Evolutionary conservation across 768 basidiomycete species (phyloP), one percentile per base, ranked within the genome.

Genomic region (Trametopsis cervina): DNA sequence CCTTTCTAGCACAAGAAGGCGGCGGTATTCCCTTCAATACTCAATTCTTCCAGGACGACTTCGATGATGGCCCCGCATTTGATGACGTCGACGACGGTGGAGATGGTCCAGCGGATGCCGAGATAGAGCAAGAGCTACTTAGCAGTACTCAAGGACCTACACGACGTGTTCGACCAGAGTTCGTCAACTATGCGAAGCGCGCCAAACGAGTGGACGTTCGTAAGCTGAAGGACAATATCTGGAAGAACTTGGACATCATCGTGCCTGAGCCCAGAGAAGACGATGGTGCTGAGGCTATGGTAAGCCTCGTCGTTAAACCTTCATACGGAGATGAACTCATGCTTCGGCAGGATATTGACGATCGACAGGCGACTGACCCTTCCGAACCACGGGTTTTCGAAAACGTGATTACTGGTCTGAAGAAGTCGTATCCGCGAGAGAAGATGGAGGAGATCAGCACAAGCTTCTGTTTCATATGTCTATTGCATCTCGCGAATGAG

Each of bases 381-480:
- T 59, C 66, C 0, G 86, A 89, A 47, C 74, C 76, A 7, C 75
- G 85, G 13, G 74, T 77, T 46, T 92, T 92, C 63, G 79, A 79
- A 47, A 76, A 80, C 47, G 93, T 98, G 54, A 89, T 98, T 55
- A 75, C 81, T 1, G 82, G 82, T 15, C 75, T 99, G 26, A 81
- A 88, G 55, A 74, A 69, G 44, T 80, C 85, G 4, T 98, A 98
- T 64, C 92, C 95, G 0, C 69, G 70, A 50, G 94, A 97, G 37
- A 97, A 95, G 71, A 88, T 98, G 85, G 86, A 86, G 35, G 96
- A 99, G 54, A 96, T 98, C 62, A 96, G 93, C 63, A 98, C 96
- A 13, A 95, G 91, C 54, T 98, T 95, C 81, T 98, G 95, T 64
- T 99, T 98, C 72, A 99, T 98, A 63, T 98, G 96, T 60, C 71